Conservation (phyloP, 129 eudicot genomes). For the Flaveria ramosissima region DNA sequence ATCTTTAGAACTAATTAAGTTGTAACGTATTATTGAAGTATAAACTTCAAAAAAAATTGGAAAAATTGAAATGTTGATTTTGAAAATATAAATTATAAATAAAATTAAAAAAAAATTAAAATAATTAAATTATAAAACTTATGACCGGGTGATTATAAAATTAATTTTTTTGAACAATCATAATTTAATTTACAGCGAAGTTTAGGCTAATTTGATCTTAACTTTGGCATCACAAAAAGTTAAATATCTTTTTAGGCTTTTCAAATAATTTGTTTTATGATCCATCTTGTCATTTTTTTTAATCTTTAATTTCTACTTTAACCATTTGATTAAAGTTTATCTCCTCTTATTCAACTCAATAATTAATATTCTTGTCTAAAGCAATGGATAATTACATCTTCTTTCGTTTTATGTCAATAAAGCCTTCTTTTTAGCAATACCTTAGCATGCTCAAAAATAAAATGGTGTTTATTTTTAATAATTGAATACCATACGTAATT, state of each 20-base stretch:
- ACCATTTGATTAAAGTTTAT: background rate
- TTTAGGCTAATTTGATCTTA: background rate
- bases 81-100: background rate
- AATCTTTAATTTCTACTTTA: background rate
- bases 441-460: background rate
- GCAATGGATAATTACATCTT: background rate
- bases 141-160: background rate
- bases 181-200: background rate
- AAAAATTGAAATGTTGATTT: too few species aligned
- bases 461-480: background rate
- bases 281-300: background rate
- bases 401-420: background rate
- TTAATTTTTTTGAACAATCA: background rate
- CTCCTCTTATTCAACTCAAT: background rate
- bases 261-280: background rate
- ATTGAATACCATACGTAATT: background rate
- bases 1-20: too few species aligned
- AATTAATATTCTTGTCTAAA: background rate
- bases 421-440: background rate
- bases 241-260: background rate
- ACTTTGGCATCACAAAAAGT: constrained; percentile 2
- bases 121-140: too few species aligned
- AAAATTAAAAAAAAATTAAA: too few species aligned
- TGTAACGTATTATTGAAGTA: too few species aligned
- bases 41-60: too few species aligned